Conservation (phyloP, 352 stramenopile genomes). For the Elongisporangium undulatum region DNA sequence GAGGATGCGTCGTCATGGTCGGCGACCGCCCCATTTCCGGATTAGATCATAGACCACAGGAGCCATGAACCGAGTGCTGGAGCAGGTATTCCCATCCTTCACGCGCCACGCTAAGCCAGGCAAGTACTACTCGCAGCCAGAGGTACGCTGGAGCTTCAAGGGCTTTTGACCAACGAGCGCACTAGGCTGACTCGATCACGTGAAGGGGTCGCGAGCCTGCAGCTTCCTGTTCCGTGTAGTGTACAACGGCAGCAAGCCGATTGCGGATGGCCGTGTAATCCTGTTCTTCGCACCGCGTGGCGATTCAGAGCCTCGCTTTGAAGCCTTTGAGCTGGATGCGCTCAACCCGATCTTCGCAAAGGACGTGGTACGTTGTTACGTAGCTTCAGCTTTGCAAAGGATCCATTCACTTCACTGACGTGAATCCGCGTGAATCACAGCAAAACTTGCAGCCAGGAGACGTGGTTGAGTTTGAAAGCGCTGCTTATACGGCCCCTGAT, state of each 20-base stretch:
- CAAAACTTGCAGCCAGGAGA: conserved; percentile 42
- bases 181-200: background rate
- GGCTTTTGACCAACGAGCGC: background rate
- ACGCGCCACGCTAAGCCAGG: conserved; percentile 25
- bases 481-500: conserved; percentile 46
- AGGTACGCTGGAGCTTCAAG: conserved; percentile 23
- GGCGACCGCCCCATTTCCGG: conserved; percentile 3
- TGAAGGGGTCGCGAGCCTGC: conserved; percentile 31
- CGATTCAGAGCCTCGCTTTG: conserved; percentile 43
- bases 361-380: conserved; percentile 32
- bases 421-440: conserved; percentile 9
- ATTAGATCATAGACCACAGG: background rate
- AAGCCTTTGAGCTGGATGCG: conserved; percentile 52
- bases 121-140: conserved; percentile 60
- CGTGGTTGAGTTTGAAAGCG: conserved; percentile 63
- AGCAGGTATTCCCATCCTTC: conserved; percentile 64
- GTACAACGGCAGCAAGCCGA: conserved; percentile 30
- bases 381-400: background rate
- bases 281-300: conserved; percentile 51
- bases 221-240: conserved; percentile 53
- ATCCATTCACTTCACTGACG: conserved; percentile 5
- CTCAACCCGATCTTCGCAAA: conserved; percentile 61
- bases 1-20: background rate
- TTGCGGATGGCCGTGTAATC: conserved; percentile 44
- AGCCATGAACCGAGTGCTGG: conserved; percentile 65